Evolutionary conservation across 2,329 filamentous ascomycete genomes (phyloP), one percentile per base, ranked within the genome.

Genomic region (Calonectria pauciramosa): DNA sequence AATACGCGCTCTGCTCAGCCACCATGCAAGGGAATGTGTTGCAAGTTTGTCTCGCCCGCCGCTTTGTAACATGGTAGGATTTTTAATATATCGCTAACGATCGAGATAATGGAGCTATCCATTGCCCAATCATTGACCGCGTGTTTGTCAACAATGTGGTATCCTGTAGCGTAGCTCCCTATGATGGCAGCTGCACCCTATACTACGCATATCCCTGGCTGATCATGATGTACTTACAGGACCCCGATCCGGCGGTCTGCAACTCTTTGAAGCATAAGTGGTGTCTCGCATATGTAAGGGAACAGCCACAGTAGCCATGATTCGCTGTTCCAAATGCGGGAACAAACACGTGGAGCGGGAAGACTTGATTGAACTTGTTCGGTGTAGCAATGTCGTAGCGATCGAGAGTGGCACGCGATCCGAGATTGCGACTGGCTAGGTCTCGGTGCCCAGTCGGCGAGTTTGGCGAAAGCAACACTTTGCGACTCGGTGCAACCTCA

Each of bases 261-360:
- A 51, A 20, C 41, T 44, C 41, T 52, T 60, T 32, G 23, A 41
- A 34, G 26, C 49, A 14, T 63, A 66, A 14, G 20, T 51, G 56
- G 66, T 32, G 64, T 18, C 47, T 54, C 66, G 66, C 66, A 68
- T 34, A 34, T 70, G 71, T 30, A n/a, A 60, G 34, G 23, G 26
- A 68, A 51, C 30, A 36, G 18, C 41, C 23, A 28, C 26, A 36
- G 8, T 11, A n/a, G 18, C 20, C 26, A 36, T 68, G 20, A 74
- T 68, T 71, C 63, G 54, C 36, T 41, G 18, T 28, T 28, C 28
- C 10, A 16, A 47, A 64, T 63, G 49, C 26, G n/a, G 41, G n/a
- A 9, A 8, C 26, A 32, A 54, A 74, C 69, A 74, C 68, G 68
- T 67, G 60, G 68, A 67, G 52, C 64, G n/a, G 44, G 23, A 26